These are phyloP conservation scores for Fusarium subtropicale DNA, from an alignment of 2,329 filamentous ascomycete genomes.

Conservation along the genomic window DNA sequence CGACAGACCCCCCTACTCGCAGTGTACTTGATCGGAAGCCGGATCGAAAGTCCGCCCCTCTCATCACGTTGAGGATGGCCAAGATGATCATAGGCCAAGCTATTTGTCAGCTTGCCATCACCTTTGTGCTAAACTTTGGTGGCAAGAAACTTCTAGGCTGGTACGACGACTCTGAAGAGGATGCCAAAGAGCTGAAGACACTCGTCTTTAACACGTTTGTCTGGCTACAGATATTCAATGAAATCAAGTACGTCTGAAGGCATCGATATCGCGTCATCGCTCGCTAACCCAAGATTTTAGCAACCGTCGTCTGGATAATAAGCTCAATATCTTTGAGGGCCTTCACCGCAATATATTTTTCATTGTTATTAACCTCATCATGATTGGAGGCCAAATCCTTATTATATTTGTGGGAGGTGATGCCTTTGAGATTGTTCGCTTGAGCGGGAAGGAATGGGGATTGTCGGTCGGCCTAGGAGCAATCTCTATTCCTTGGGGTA, in stretches of 20 bases:
- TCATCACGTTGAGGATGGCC: constrained; percentile 77
- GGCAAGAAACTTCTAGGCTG: constrained; percentile 64
- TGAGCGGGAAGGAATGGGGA: constrained; percentile 83
- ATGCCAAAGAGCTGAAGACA: constrained; percentile 61
- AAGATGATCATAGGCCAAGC: constrained; percentile 74
- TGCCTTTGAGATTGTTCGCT: constrained; percentile 74
- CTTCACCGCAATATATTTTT: constrained; percentile 85
- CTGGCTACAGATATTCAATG: constrained; percentile 79
- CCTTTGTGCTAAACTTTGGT: constrained; percentile 70
- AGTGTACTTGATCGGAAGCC: constrained; percentile 67
- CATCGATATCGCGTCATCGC: constrained; percentile 67
- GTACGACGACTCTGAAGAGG: constrained; percentile 49
- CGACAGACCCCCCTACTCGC: constrained; percentile 70
- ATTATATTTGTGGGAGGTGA: constrained; percentile 84
- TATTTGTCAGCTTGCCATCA: constrained; percentile 69
- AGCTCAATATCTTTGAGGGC: constrained; percentile 88
- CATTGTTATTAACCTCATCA: constrained; percentile 80
- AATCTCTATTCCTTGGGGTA: constrained; percentile 79
- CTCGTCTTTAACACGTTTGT: constrained; percentile 78
- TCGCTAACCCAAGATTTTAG: constrained; percentile 70
- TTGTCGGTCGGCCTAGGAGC: constrained; percentile 81
- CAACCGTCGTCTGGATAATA: constrained; percentile 80
- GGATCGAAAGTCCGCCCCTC: constrained; percentile 72
- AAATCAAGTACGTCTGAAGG: constrained; percentile 63
- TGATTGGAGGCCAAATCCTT: constrained; percentile 85